These are phyloP conservation scores for Orbilia brochopaga DNA, from an alignment of 2,329 filamentous ascomycete genomes.

Conservation along the genomic window DNA sequence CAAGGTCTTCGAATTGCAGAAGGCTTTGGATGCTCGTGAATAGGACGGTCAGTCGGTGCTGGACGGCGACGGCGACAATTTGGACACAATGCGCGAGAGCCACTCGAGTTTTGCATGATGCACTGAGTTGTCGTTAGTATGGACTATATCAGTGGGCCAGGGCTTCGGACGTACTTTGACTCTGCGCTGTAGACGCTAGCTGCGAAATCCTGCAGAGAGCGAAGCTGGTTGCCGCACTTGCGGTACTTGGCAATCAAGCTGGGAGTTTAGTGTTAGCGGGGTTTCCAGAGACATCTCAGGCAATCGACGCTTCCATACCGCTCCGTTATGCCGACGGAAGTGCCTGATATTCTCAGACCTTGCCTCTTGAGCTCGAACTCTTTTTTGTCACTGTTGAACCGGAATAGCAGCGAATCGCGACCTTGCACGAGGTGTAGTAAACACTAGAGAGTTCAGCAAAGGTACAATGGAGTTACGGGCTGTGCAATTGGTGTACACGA, in stretches of 20 bases:
- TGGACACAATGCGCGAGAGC: conserved; percentile 53
- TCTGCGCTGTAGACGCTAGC: conserved; percentile 24
- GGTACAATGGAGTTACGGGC: neutral
- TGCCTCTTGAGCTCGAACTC: conserved; percentile 63
- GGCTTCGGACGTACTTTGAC: conserved; percentile 12
- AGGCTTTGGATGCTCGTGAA: conserved; percentile 51
- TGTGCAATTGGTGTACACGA: conserved; percentile 1
- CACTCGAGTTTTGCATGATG: conserved; percentile 49
- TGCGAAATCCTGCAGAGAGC: conserved; percentile 27
- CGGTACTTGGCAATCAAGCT: conserved; percentile 58
- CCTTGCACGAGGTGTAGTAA: conserved; percentile 73
- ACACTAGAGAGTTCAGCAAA: conserved; percentile 58
- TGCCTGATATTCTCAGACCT: conserved; percentile 62
- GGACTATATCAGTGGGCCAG: neutral
- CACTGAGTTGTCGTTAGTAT: conserved; percentile 28
- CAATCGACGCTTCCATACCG: conserved; percentile 23
- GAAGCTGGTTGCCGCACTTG: conserved; percentile 57
- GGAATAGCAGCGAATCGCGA: conserved; percentile 73
- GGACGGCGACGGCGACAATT: conserved; percentile 52
- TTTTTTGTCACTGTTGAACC: conserved; percentile 64
- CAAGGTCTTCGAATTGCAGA: conserved; percentile 52
- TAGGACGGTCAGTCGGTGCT: conserved; percentile 52
- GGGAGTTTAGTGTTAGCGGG: conserved; percentile 62
- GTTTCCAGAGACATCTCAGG: neutral
- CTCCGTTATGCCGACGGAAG: conserved; percentile 60